Conservation (phyloP, 345 rosid species). For the Punica granatum region DNA sequence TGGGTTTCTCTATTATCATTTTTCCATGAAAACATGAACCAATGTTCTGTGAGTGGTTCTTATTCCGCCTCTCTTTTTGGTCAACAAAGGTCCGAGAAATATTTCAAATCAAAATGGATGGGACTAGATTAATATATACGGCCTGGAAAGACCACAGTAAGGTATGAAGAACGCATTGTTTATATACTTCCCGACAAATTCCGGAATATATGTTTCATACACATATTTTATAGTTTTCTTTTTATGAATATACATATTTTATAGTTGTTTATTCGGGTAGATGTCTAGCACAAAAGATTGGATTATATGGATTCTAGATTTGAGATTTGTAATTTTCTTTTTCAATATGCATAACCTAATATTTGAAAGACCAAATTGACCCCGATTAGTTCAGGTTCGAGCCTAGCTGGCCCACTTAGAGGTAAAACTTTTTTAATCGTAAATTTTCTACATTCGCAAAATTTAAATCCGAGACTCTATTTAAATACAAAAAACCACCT, state of each 20-base stretch:
- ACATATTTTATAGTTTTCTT: too few relatives aligned
- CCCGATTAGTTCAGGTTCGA: too few relatives aligned
- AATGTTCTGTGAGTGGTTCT: background rate
- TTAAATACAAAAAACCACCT: too few relatives aligned
- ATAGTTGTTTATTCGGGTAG: background rate
- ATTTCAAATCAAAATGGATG: background rate
- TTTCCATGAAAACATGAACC: background rate
- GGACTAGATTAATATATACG: background rate
- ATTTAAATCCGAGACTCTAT: too few relatives aligned
- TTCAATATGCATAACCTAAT: too few relatives aligned
- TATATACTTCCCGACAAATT: background rate
- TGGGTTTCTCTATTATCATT: background rate
- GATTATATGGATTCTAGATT: background rate
- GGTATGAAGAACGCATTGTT: background rate
- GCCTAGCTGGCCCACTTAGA: too few relatives aligned
- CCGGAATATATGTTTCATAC: background rate
- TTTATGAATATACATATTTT: too few relatives aligned
- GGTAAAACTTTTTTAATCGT: too few relatives aligned
- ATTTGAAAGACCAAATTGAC: too few relatives aligned
- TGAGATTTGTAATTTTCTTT: too few relatives aligned
- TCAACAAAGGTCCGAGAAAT: background rate
- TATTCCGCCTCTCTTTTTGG: background rate
- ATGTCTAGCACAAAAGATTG: background rate
- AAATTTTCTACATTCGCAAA: too few relatives aligned
- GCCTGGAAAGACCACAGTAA: background rate